Evolutionary conservation across 805 yeast genomes (phyloP).

Genomic region (Barnettozyma salicaria): DNA sequence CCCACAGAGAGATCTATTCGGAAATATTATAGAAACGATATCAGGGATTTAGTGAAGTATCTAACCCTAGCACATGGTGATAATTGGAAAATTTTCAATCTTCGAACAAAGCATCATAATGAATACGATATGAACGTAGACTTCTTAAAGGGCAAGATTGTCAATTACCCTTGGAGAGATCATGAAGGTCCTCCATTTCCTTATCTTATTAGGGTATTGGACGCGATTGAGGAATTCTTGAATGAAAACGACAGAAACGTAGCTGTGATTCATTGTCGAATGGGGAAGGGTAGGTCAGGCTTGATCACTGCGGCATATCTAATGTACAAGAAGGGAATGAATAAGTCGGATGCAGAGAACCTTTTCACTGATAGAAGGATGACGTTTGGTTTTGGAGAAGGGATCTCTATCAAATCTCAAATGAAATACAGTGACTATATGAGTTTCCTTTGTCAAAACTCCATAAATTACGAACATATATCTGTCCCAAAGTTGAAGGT

Average conservation of each 20-base stretch:
- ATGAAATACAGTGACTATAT: constrained; percentile 57
- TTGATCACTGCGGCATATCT: constrained; percentile 65
- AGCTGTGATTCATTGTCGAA: constrained; percentile 78
- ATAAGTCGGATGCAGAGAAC: constrained; percentile 41
- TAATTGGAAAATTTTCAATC: constrained; percentile 70
- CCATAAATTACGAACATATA: neutral
- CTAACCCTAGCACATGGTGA: constrained; percentile 41
- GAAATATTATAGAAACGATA: constrained; percentile 45
- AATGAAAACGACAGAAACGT: constrained; percentile 33
- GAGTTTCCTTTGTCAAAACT: constrained; percentile 3
- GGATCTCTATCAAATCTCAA: constrained; percentile 71
- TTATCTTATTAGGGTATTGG: constrained; percentile 39
- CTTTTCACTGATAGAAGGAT: constrained; percentile 55
- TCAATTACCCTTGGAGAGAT: constrained; percentile 56
- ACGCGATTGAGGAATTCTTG: constrained; percentile 42
- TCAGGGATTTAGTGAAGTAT: constrained; percentile 44
- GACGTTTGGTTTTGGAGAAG: constrained; percentile 48
- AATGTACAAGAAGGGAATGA: constrained; percentile 40
- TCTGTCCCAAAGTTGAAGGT: constrained; percentile 3
- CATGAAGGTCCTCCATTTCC: constrained; percentile 69
- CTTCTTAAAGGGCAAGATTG: constrained; percentile 5
- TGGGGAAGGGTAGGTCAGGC: constrained; percentile 92
- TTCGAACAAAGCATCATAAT: constrained; percentile 51
- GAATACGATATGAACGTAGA: constrained; percentile 28
- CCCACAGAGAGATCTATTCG: constrained; percentile 49